These are phyloP conservation scores for Penstemon barbatus DNA, from an alignment of 257 asterid genomes.

Conservation along the genomic window DNA sequence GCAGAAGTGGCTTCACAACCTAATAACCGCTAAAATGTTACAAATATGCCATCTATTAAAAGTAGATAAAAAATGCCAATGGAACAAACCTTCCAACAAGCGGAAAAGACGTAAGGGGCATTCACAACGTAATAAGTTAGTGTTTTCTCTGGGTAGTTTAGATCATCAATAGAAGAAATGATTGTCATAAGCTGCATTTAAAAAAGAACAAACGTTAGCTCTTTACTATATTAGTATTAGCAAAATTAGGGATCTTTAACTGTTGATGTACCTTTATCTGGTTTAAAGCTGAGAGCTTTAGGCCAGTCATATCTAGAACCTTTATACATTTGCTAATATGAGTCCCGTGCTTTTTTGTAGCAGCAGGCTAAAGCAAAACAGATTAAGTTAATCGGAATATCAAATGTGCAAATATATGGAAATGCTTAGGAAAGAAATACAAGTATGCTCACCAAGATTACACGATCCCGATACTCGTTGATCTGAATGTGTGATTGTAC, in stretches of 20 bases:
- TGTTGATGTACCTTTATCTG: constrained; percentile 54
- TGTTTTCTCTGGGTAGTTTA: constrained; percentile 76
- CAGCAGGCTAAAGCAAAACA: constrained; percentile 50
- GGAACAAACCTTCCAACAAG: constrained; percentile 76
- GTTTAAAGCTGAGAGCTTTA: constrained; percentile 68
- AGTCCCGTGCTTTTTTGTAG: constrained; percentile 51
- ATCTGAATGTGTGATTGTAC: constrained; percentile 82
- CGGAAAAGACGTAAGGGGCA: constrained; percentile 67
- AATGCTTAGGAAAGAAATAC: constrained; percentile 1
- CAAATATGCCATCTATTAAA: background rate
- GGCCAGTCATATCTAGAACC: constrained; percentile 72
- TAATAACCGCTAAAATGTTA: constrained; percentile 31
- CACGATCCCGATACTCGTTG: constrained; percentile 78
- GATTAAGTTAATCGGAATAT: constrained; percentile 5
- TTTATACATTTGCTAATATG: constrained; percentile 59
- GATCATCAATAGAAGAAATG: constrained; percentile 70
- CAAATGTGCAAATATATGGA: background rate
- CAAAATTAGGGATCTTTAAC: constrained; percentile 13
- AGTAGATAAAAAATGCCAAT: too few relatives aligned
- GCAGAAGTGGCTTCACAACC: constrained; percentile 82
- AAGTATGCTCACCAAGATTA: constrained; percentile 57
- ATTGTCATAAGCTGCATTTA: constrained; percentile 56
- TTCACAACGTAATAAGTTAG: constrained; percentile 71
- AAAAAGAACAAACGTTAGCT: background rate
- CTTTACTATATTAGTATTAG: background rate